Percentiles rank a stretch among this genome's conserved stretches.
Evolutionary conservation across 331 rosid genomes (phyloP).

Genomic region (Rhamnella rubrinervis): DNA sequence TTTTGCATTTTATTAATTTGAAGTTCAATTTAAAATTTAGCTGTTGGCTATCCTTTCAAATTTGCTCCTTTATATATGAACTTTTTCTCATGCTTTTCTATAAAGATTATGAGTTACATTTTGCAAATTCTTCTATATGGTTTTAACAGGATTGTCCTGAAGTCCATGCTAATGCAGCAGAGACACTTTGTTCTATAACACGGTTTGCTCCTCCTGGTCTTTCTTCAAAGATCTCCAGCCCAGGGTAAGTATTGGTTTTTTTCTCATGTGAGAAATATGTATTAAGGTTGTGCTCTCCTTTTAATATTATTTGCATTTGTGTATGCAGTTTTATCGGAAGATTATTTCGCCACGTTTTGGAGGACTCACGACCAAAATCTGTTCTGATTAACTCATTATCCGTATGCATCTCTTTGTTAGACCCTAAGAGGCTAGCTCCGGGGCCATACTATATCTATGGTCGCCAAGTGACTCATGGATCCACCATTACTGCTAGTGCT

Average conservation of each 20-base stretch:
- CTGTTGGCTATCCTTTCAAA: too few species aligned
- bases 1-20: too few species aligned
- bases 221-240: slow-evolving; percentile 76
- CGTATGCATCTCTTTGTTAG: slow-evolving; percentile 94
- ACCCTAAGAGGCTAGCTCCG: slow-evolving; percentile 73
- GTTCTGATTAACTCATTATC: slow-evolving; percentile 90
- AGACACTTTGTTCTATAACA: slow-evolving; percentile 92
- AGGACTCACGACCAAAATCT: slow-evolving; percentile 91
- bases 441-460: slow-evolving; percentile 72
- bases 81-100: not conserved
- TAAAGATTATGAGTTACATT: not conserved
- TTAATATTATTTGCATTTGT: not conserved
- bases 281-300: slow-evolving; percentile 9
- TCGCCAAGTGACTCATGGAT: slow-evolving; percentile 68
- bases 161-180: slow-evolving; percentile 95
- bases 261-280: slow-evolving; percentile 1
- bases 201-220: slow-evolving; percentile 97
- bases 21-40: too few species aligned
- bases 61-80: not conserved
- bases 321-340: slow-evolving; percentile 86
- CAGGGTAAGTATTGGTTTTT: slow-evolving; percentile 52
- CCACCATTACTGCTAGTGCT: slow-evolving; percentile 69
- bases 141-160: slow-evolving; percentile 85
- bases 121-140: slow-evolving; percentile 13
- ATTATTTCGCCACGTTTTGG: slow-evolving; percentile 86